phyloP scores from a whole-genome alignment of 1,284 basidiomycete species.

The Xanthoconium separans region DNA sequence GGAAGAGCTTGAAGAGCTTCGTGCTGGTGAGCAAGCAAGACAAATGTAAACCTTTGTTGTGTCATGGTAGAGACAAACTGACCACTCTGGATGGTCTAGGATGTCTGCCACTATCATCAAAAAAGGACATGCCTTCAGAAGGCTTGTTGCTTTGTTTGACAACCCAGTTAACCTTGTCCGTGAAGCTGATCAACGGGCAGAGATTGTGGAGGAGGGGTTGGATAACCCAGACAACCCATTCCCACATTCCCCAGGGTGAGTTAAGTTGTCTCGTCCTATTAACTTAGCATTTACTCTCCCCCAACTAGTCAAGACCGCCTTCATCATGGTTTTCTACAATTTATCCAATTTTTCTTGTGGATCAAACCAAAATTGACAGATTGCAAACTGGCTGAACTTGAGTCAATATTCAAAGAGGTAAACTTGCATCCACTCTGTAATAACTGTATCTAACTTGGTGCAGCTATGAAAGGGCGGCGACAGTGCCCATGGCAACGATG shows the following conservation, averaged over 20 bases:
- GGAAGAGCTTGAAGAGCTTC: background rate
- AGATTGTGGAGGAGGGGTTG: background rate
- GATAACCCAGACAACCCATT: background rate
- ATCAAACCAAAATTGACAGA: background rate
- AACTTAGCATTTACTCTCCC: background rate
- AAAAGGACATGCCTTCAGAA: background rate
- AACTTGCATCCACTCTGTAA: background rate
- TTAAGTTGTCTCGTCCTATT: background rate
- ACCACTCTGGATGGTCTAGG: background rate
- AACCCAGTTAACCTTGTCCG: background rate
- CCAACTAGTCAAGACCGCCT: background rate
- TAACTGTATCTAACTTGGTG: background rate
- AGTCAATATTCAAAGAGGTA: background rate
- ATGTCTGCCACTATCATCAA: background rate
- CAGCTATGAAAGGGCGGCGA: background rate
- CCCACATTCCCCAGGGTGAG: background rate
- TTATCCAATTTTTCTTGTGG: background rate
- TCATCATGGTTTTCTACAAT: background rate
- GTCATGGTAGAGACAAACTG: too few species aligned
- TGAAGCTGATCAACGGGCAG: background rate
- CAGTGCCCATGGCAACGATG: background rate
- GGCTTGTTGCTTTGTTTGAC: background rate
- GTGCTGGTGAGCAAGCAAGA: background rate
- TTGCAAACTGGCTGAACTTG: background rate
- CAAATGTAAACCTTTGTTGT: background rate